These are phyloP conservation scores for Fagopyrum esculentum DNA, from an alignment of 148 eudicot genomes.

Conservation along the genomic window DNA sequence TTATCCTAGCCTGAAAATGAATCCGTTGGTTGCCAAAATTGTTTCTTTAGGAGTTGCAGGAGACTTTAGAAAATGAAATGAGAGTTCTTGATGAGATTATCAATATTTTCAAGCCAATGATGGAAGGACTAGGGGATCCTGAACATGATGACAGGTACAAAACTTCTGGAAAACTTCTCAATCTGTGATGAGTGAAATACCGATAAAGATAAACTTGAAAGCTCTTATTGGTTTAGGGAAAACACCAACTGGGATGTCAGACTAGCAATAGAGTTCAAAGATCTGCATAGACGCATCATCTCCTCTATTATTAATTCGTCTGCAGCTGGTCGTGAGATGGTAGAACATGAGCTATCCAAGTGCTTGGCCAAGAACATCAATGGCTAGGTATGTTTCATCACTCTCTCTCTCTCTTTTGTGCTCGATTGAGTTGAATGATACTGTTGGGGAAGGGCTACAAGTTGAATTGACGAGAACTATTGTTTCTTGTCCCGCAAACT, in stretches of 20 bases:
- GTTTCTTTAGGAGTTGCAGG: slow-evolving; percentile 32
- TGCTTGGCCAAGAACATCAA: slow-evolving; percentile 22
- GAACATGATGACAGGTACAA: slow-evolving; percentile 52
- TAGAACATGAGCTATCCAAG: slow-evolving; percentile 31
- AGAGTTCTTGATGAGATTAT: slow-evolving; percentile 44
- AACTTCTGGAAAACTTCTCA: slow-evolving; percentile 4
- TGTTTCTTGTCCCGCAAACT: background rate
- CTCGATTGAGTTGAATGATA: background rate
- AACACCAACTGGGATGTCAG: slow-evolving; percentile 61
- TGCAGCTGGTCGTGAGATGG: slow-evolving; percentile 33
- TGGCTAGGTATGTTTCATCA: slow-evolving; percentile 16
- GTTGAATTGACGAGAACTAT: background rate
- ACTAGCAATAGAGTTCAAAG: slow-evolving; percentile 60
- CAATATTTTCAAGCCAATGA: slow-evolving; percentile 48
- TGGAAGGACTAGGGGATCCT: slow-evolving; percentile 40
- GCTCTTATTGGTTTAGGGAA: slow-evolving; percentile 18
- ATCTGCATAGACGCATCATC: slow-evolving; percentile 45
- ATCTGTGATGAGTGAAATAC: background rate
- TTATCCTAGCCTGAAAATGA: background rate
- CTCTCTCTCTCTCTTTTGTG: background rate
- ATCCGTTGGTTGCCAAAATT: slow-evolving; percentile 5
- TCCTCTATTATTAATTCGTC: slow-evolving; percentile 62
- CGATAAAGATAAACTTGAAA: background rate
- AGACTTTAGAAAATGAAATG: slow-evolving; percentile 55
- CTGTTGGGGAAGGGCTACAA: background rate